Evolutionary conservation across 2,329 filamentous ascomycete species (phyloP).

Genomic region (Pezicula carpinea): DNA sequence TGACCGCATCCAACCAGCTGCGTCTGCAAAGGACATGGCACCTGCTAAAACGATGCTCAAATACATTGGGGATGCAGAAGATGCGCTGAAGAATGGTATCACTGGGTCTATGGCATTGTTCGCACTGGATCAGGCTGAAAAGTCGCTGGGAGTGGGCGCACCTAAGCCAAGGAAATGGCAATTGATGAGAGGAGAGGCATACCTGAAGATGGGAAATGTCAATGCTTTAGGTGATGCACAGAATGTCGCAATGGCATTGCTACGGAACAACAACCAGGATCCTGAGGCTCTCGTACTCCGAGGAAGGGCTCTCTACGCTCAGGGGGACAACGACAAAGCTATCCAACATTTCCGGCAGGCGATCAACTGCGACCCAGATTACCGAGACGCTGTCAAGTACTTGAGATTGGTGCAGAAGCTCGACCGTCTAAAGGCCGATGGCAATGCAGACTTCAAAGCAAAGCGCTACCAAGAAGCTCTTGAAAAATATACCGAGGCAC

Average conservation of each 20-base stretch:
- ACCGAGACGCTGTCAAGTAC: slow-evolving; percentile 81
- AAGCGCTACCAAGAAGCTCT: slow-evolving; percentile 76
- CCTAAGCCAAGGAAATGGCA: slow-evolving; percentile 88
- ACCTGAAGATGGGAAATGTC: slow-evolving; percentile 84
- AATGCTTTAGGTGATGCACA: slow-evolving; percentile 90
- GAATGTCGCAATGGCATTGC: slow-evolving; percentile 82
- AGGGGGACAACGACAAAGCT: slow-evolving; percentile 94
- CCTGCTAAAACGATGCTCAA: slow-evolving; percentile 80
- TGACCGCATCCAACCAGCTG: slow-evolving; percentile 71
- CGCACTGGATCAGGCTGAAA: slow-evolving; percentile 86
- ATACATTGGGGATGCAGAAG: slow-evolving; percentile 75
- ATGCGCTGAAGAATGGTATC: slow-evolving; percentile 68
- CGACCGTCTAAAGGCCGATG: slow-evolving; percentile 89
- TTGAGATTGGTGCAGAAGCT: slow-evolving; percentile 87
- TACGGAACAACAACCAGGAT: slow-evolving; percentile 84
- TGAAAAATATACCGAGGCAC: slow-evolving; percentile 75
- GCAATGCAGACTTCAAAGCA: slow-evolving; percentile 85
- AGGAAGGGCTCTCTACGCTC: slow-evolving; percentile 80
- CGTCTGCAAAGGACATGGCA: slow-evolving; percentile 79
- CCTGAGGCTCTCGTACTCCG: slow-evolving; percentile 89
- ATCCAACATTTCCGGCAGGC: slow-evolving; percentile 89
- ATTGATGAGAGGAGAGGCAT: slow-evolving; percentile 85
- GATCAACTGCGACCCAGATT: slow-evolving; percentile 86
- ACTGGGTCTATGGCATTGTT: slow-evolving; percentile 89
- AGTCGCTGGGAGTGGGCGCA: slow-evolving; percentile 69